A percentile compares a stretch with the other conserved stretches of the same genome.
phyloP scores from a whole-genome alignment of 2,329 filamentous ascomycete genomes.

The Zasmidium cellare region DNA sequence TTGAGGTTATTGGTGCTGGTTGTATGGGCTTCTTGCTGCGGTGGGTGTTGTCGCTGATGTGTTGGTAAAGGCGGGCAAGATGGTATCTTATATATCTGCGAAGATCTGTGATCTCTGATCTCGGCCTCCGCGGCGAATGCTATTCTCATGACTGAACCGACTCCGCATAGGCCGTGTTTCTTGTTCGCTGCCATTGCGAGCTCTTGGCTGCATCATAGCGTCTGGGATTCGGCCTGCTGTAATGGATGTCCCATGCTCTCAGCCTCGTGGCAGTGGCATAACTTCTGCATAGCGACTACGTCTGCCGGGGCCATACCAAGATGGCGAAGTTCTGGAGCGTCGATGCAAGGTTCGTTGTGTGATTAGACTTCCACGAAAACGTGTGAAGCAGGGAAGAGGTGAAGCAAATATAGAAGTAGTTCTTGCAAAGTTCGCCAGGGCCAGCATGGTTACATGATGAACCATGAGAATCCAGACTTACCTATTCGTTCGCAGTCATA shows the following conservation, averaged over 20 bases:
- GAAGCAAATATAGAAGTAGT: neutral
- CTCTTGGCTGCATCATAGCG: neutral
- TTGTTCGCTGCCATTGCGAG: neutral
- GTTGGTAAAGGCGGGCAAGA: neutral
- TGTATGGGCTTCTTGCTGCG: neutral
- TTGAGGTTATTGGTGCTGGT: neutral
- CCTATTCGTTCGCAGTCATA: neutral
- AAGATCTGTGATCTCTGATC: neutral
- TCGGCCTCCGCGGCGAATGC: neutral
- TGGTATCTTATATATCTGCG: neutral
- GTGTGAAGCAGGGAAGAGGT: neutral
- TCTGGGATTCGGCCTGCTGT: neutral
- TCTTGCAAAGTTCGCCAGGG: neutral
- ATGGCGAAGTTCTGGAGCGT: neutral
- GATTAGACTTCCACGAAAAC: neutral
- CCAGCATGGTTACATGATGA: neutral
- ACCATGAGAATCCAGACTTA: neutral
- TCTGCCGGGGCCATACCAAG: too few species aligned
- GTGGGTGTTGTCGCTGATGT: neutral
- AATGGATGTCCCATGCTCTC: neutral
- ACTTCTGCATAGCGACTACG: too few species aligned
- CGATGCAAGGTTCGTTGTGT: neutral
- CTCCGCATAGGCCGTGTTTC: neutral
- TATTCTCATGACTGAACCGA: neutral
- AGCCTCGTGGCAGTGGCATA: too few species aligned